Evolutionary conservation across 2,329 filamentous ascomycete species (phyloP).

Genomic region (Pseudovirgaria hyperparasitica): DNA sequence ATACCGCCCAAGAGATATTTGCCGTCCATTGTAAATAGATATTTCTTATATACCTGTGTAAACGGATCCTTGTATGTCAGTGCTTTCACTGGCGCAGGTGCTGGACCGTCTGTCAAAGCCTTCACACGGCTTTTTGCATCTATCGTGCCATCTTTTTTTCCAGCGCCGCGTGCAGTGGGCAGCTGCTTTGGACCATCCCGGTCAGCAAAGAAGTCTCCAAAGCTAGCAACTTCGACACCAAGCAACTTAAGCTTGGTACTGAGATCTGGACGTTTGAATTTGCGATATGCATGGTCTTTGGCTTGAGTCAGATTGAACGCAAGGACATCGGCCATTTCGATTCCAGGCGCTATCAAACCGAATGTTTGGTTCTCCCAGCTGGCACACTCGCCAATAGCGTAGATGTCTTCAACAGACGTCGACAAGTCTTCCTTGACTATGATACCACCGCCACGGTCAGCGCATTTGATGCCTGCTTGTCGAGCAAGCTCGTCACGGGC

Average conservation of each 20-base stretch:
- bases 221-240: conserved; percentile 83
- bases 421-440: conserved; percentile 53
- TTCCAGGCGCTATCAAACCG: conserved; percentile 75
- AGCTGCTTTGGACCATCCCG: conserved; percentile 65
- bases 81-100: conserved; percentile 58
- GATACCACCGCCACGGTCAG: conserved; percentile 62
- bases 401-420: conserved; percentile 62
- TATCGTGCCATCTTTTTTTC: conserved; percentile 29
- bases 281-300: conserved; percentile 53
- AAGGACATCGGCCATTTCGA: conserved; percentile 87
- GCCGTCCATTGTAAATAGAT: conserved; percentile 77
- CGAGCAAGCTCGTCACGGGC: conserved; percentile 66
- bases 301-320: conserved; percentile 85
- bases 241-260: conserved; percentile 87
- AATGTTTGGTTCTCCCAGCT: conserved; percentile 82
- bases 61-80: conserved; percentile 86
- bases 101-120: conserved; percentile 41
- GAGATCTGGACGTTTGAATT: conserved; percentile 71
- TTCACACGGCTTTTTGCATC: conserved; percentile 34
- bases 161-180: conserved; percentile 43
- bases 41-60: conserved; percentile 83
- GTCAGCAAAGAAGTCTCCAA: conserved; percentile 89
- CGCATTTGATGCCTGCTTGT: conserved; percentile 57
- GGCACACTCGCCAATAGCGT: conserved; percentile 83
- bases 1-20: conserved; percentile 89